Evolutionary conservation across 441 rosid genomes (phyloP).

Genomic region (Corymbia citriodora): DNA sequence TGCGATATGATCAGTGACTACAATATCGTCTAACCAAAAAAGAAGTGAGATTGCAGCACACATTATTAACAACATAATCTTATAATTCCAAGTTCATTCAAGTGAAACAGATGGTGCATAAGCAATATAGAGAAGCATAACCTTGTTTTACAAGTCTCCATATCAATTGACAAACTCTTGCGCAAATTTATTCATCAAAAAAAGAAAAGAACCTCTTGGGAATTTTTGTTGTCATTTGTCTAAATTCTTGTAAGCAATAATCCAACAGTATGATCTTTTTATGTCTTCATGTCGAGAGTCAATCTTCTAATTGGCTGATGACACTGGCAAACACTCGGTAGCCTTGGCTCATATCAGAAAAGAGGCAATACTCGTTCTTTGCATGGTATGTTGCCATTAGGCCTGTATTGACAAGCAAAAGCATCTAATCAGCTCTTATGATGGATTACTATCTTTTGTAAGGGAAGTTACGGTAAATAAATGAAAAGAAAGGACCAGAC

Average conservation of each 20-base stretch:
- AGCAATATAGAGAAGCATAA: not conserved
- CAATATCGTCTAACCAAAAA: not conserved
- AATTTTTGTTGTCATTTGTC: not conserved
- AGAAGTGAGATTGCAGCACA: not conserved
- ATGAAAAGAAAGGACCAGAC: not conserved
- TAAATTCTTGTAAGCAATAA: not conserved
- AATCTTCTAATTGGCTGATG: constrained; percentile 72
- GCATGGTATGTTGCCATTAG: constrained; percentile 94
- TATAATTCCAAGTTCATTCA: not conserved
- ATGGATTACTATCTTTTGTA: not conserved
- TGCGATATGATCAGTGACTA: not conserved
- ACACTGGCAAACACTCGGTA: constrained; percentile 59
- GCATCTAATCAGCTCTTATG: not conserved
- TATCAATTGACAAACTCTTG: not conserved
- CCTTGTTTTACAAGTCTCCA: not conserved
- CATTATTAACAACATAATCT: not conserved
- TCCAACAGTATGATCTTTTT: not conserved
- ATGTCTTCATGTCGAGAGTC: not conserved
- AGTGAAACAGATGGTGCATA: not conserved
- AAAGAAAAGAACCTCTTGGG: not conserved
- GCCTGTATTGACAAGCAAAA: constrained; percentile 33
- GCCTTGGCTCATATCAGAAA: constrained; percentile 90
- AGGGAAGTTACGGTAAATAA: not conserved
- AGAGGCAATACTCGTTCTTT: constrained; percentile 88
- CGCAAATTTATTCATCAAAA: not conserved